Evolutionary conservation across 805 yeast species (phyloP).

Genomic region (Kazachstania taianensis): DNA sequence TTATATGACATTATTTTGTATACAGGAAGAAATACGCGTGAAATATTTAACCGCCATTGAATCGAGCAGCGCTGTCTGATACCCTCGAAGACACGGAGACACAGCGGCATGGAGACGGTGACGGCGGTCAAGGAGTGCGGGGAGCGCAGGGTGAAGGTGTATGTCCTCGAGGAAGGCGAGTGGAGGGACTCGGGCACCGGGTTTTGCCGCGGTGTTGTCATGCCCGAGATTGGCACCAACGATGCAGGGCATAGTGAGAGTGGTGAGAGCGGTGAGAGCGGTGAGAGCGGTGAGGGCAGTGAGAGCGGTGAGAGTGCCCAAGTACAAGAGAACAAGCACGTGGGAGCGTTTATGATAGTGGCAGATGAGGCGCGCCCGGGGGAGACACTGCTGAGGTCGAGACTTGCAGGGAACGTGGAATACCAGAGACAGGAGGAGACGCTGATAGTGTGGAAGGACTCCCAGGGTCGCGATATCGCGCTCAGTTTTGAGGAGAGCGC

Average conservation of each 20-base stretch:
- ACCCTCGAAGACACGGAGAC: background rate
- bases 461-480: constrained; percentile 61
- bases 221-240: constrained; percentile 16
- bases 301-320: constrained; percentile 1
- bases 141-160: constrained; percentile 69
- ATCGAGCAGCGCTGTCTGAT: too few relatives aligned
- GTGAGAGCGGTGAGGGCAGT: constrained; percentile 5
- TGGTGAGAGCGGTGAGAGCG: constrained; percentile 14
- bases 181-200: constrained; percentile 96
- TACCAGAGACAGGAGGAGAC: constrained; percentile 94
- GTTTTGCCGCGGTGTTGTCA: constrained; percentile 74
- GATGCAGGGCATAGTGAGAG: background rate
- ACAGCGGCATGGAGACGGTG: background rate
- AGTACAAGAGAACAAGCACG: constrained; percentile 11
- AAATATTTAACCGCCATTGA: too few relatives aligned
- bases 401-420: constrained; percentile 63
- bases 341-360: constrained; percentile 68
- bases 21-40: too few relatives aligned
- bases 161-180: constrained; percentile 63
- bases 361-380: constrained; percentile 54
- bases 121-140: background rate
- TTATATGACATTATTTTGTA: too few relatives aligned
- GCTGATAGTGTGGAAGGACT: constrained; percentile 86
- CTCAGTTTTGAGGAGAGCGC: constrained; percentile 84
- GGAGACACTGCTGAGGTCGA: constrained; percentile 52